Evolutionary conservation across 2,329 filamentous ascomycete genomes (phyloP).

Genomic region (Aspergillus sp.): DNA sequence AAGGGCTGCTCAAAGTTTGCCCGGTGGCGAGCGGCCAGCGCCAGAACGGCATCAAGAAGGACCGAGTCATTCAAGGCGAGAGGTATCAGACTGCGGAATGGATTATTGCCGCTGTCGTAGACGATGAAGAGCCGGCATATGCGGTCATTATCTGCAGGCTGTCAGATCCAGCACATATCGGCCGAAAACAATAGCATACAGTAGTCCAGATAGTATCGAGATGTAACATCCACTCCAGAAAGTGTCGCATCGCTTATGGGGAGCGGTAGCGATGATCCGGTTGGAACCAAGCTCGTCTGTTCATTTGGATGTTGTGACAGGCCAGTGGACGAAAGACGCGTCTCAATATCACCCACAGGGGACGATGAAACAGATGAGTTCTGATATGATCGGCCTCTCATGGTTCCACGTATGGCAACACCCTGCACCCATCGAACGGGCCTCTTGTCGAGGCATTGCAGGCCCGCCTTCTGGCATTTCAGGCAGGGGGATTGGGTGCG

Average conservation of each 20-base stretch:
- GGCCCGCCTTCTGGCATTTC: conserved; percentile 34
- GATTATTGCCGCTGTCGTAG: conserved; percentile 36
- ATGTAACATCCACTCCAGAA: conserved; percentile 18
- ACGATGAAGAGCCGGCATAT: conserved; percentile 37
- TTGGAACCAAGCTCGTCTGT: neutral
- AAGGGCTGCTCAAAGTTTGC: conserved; percentile 30
- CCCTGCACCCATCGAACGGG: conserved; percentile 38
- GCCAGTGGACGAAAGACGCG: neutral
- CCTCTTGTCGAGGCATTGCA: conserved; percentile 34
- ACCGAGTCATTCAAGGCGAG: conserved; percentile 28
- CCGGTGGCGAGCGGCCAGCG: conserved; percentile 35
- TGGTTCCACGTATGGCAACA: conserved; percentile 34
- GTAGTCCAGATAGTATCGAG: conserved; percentile 35
- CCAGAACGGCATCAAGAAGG: conserved; percentile 32
- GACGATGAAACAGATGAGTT: conserved; percentile 1
- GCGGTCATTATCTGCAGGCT: conserved; percentile 29
- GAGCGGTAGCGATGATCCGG: conserved; percentile 5
- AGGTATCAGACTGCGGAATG: conserved; percentile 32
- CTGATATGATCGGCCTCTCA: conserved; percentile 26
- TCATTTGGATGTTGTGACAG: neutral
- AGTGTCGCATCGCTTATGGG: conserved; percentile 15
- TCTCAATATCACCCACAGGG: neutral
- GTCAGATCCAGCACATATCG: neutral
- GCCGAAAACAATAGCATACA: conserved; percentile 25
- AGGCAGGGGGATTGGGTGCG: conserved; percentile 28